Percentiles rank a stretch among this genome's conserved stretches.
These are phyloP conservation scores for Globisporangium nodosum DNA, from an alignment of 352 stramenopile species.

Conservation along the genomic window DNA sequence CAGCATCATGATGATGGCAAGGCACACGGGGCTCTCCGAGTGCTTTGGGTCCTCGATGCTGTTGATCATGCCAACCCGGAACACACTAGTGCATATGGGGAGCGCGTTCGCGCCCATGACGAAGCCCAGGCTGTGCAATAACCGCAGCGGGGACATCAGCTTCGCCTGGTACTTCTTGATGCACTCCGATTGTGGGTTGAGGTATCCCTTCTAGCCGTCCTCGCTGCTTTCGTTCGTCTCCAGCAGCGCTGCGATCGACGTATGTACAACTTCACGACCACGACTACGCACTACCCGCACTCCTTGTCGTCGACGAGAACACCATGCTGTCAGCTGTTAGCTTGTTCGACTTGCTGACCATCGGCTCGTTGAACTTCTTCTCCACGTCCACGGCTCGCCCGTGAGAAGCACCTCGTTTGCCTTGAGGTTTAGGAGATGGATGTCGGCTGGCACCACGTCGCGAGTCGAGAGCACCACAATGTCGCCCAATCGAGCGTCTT, in stretches of 20 bases:
- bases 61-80: slow-evolving; percentile 80
- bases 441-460: slow-evolving; percentile 91
- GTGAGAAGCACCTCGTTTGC: slow-evolving; percentile 94
- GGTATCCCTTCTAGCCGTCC: slow-evolving; percentile 12
- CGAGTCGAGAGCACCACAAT: slow-evolving; percentile 87
- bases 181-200: slow-evolving; percentile 46
- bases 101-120: slow-evolving; percentile 85
- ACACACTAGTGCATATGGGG: slow-evolving; percentile 80
- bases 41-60: slow-evolving; percentile 42
- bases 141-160: slow-evolving; percentile 86
- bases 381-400: slow-evolving; percentile 83
- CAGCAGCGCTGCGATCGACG: slow-evolving; percentile 60
- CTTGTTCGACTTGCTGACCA: slow-evolving; percentile 22
- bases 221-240: slow-evolving; percentile 28
- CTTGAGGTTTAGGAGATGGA: slow-evolving; percentile 81
- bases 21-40: slow-evolving; percentile 71
- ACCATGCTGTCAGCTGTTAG: slow-evolving; percentile 57
- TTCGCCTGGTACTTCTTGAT: slow-evolving; percentile 59
- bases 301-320: slow-evolving; percentile 34
- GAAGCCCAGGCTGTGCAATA: slow-evolving; percentile 93
- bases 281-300: slow-evolving; percentile 57
- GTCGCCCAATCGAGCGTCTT: slow-evolving; percentile 63
- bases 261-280: slow-evolving; percentile 74
- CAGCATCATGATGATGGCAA: slow-evolving; percentile 95
- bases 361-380: slow-evolving; percentile 53